Percentiles rank a stretch among this genome's conserved stretches.
These are phyloP conservation scores for Cerioporus squamosus DNA, from an alignment of 1,284 basidiomycete species.

Conservation along the genomic window DNA sequence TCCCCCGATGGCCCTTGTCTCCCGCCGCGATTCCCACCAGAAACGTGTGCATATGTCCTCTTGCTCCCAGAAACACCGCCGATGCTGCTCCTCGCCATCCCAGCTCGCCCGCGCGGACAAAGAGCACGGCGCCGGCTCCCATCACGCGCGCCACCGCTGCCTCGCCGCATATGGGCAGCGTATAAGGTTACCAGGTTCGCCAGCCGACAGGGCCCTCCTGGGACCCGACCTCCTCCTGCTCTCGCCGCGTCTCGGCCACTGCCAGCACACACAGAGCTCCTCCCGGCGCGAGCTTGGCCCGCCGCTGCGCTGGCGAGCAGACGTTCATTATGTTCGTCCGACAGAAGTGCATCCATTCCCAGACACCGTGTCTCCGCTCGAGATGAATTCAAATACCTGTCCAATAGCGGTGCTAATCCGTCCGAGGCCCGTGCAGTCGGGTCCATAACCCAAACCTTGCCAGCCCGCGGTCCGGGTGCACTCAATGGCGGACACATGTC, in stretches of 20 bases:
- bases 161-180: constrained; percentile 2
- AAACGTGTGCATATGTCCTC: background rate
- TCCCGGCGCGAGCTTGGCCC: background rate
- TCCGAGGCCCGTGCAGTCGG: constrained; percentile 10
- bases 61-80: no score
- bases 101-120: no score
- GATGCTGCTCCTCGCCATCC: background rate
- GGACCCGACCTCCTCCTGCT: background rate
- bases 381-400: constrained; percentile 8
- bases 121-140: background rate
- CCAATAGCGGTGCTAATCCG: constrained; percentile 20
- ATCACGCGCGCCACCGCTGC: constrained; percentile 2
- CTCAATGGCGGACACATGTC: constrained; percentile 21
- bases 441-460: constrained; percentile 17
- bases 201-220: constrained; percentile 7
- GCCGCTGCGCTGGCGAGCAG: background rate
- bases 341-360: constrained; percentile 18
- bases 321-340: constrained; percentile 1
- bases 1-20: constrained; percentile 18
- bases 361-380: constrained; percentile 14
- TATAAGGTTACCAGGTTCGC: constrained; percentile 18
- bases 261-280: no score
- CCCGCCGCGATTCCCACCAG: background rate
- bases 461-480: constrained; percentile 17
- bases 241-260: background rate